These are phyloP conservation scores for Solanum medicagineum DNA, from an alignment of 257 asterid species.

Conservation along the genomic window DNA sequence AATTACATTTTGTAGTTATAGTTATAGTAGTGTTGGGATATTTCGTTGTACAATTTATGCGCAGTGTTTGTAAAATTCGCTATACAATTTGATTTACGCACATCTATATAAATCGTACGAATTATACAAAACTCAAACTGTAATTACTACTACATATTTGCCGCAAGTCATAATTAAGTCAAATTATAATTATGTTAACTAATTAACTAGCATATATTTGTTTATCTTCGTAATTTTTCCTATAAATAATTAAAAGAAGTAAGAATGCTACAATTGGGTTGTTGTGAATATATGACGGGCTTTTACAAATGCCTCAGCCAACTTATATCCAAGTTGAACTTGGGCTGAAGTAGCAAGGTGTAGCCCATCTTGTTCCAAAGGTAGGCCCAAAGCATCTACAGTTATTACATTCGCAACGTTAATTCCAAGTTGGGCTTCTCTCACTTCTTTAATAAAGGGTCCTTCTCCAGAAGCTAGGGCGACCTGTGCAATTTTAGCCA, in stretches of 20 bases:
- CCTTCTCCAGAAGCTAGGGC: conserved; percentile 5
- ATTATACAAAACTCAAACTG: too few relatives aligned
- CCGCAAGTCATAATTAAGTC: too few relatives aligned
- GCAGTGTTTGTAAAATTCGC: too few relatives aligned
- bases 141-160: too few relatives aligned
- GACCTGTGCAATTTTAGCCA: not conserved
- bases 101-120: too few relatives aligned
- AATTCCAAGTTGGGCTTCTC: conserved; percentile 3
- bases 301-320: conserved; percentile 3
- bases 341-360: conserved; percentile 8
- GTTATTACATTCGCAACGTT: not conserved
- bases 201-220: too few relatives aligned
- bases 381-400: conserved; percentile 5
- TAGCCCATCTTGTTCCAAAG: not conserved
- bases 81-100: too few relatives aligned
- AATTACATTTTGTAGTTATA: too few relatives aligned
- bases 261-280: not conserved
- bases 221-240: too few relatives aligned
- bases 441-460: not conserved
- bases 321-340: conserved; percentile 8
- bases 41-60: too few relatives aligned
- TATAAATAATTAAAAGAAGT: not conserved
- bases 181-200: too few relatives aligned
- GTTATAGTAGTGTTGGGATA: too few relatives aligned
- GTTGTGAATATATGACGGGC: not conserved